phyloP scores from a whole-genome alignment of 2,329 filamentous ascomycete species.

The Stemphylium lycopersici region DNA sequence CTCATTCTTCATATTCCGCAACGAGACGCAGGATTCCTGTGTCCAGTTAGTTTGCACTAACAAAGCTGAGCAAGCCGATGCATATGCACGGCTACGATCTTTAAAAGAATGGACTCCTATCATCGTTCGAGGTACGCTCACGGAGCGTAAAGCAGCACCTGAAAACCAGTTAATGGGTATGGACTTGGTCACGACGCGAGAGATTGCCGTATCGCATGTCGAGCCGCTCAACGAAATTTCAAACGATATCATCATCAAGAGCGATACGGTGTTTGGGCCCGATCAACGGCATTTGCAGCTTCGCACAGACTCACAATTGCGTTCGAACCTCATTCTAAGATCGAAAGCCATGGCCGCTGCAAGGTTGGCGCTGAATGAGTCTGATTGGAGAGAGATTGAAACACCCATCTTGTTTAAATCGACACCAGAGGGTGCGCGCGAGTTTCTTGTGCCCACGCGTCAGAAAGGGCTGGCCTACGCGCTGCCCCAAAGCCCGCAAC shows the following conservation, averaged over 20 bases:
- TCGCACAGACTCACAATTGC: conserved; percentile 72
- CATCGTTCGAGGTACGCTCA: conserved; percentile 58
- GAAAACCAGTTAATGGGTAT: conserved; percentile 37
- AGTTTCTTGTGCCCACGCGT: conserved; percentile 91
- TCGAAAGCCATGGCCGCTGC: conserved; percentile 62
- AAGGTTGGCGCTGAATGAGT: conserved; percentile 59
- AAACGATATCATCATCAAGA: conserved; percentile 75
- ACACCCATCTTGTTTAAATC: conserved; percentile 97
- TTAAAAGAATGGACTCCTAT: conserved; percentile 62
- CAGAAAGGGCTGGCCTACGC: conserved; percentile 81
- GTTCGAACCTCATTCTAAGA: conserved; percentile 74
- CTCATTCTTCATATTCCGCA: conserved; percentile 69
- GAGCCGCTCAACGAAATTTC: conserved; percentile 75
- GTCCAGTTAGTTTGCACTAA: conserved; percentile 60
- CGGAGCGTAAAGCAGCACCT: conserved; percentile 47
- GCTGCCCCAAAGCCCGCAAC: conserved; percentile 92
- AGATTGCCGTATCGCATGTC: conserved; percentile 68
- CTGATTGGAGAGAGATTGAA: conserved; percentile 78
- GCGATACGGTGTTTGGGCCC: conserved; percentile 74
- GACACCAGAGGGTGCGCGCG: conserved; percentile 90
- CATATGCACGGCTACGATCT: conserved; percentile 50
- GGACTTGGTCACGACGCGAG: conserved; percentile 52
- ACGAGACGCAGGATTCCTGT: conserved; percentile 51
- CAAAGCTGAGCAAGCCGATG: conserved; percentile 24
- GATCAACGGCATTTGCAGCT: conserved; percentile 84